Conservation (phyloP, 148 eudicot species). For the Talinum fruticosum region DNA sequence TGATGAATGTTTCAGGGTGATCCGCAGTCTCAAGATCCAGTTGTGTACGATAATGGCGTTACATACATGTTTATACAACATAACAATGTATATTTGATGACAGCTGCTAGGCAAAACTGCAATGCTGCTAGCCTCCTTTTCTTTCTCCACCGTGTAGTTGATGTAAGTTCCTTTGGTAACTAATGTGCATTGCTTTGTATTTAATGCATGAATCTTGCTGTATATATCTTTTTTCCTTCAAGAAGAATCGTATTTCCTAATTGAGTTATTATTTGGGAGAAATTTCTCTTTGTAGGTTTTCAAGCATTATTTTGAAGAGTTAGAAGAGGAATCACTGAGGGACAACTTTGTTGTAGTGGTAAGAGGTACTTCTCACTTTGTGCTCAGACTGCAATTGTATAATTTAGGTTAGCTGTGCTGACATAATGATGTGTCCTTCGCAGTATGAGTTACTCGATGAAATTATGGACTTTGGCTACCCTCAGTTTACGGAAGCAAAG, state of each 20-base stretch:
- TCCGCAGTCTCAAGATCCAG: constrained; percentile 71
- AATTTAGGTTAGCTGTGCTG: constrained; percentile 8
- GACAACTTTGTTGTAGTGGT: constrained; percentile 99
- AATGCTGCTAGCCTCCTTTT: constrained; percentile 91
- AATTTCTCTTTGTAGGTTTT: constrained; percentile 58
- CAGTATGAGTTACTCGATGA: constrained; percentile 98
- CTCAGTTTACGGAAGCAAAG: constrained; percentile 95
- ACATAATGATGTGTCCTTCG: constrained; percentile 15
- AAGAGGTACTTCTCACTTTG: constrained; percentile 31
- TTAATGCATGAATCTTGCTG: background rate
- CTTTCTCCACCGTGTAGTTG: constrained; percentile 86
- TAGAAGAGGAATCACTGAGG: constrained; percentile 97
- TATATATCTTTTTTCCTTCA: background rate
- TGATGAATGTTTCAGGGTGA: constrained; percentile 30
- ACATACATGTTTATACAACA: constrained; percentile 93
- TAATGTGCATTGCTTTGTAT: constrained; percentile 4
- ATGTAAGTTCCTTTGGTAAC: constrained; percentile 28
- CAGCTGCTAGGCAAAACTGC: constrained; percentile 87
- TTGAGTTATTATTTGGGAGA: constrained; percentile 9
- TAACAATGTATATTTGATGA: constrained; percentile 86
- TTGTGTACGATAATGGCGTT: constrained; percentile 80
- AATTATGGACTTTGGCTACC: constrained; percentile 99
- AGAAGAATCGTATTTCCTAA: background rate
- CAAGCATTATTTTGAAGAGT: constrained; percentile 93
- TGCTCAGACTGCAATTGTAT: background rate